Base-by-base conservation (phyloP, 768 basidiomycete species). In the Leucocoprinus sp. region DNA sequence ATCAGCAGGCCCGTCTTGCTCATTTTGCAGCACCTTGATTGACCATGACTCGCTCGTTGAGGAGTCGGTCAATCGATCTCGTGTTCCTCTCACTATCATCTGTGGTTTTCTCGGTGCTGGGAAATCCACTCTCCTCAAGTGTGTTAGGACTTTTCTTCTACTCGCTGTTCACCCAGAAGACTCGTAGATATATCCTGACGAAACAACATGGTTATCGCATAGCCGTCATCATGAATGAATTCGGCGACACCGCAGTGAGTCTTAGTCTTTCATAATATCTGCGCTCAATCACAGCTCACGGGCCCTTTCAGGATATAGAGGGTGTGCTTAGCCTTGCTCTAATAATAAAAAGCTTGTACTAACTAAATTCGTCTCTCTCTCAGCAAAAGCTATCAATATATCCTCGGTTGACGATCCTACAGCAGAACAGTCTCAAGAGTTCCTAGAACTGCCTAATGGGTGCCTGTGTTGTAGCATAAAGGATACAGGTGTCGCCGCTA, bases 381-480 rank as follows among this genome's bases (percentile, higher is more conserved):
- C 61, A 95, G 92, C 89, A 36, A 89, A 84, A 64, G 74, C 89
- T 0, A 84, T 98, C 58, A 91, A 88, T 46, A 75, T 97, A 6
- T 74, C 86, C 3, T 82, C 82, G 9, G 64, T 66, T 2, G 75
- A 79, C 26, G 76, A 81, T 53, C 80, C 80, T 6, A 64, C 72
- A 9, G 80, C 74, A 14, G 74, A 79, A 38, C 67, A 77, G 36
- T 82, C 83, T 1, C 84, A 91, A 58, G 90, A 93, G 56, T 80
- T 95, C 56, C 76, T 99, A 8, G 93, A 96, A 54, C 75, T 98
- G 1, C 82, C 92, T 0, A 95, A 99, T 60, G 96, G 96, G 14
- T 98, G 96, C 61, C 62, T 99, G n/a, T 99, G 96, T 64, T 99
- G 96, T 60, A 93, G 92, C 49, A 89, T 97, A 66, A 95, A 96